A percentile compares a stretch with the other conserved stretches of the same genome.
These are phyloP conservation scores for Acanthamoeba castellanii DNA, from an alignment of 208 protist species.

Conservation along the genomic window DNA sequence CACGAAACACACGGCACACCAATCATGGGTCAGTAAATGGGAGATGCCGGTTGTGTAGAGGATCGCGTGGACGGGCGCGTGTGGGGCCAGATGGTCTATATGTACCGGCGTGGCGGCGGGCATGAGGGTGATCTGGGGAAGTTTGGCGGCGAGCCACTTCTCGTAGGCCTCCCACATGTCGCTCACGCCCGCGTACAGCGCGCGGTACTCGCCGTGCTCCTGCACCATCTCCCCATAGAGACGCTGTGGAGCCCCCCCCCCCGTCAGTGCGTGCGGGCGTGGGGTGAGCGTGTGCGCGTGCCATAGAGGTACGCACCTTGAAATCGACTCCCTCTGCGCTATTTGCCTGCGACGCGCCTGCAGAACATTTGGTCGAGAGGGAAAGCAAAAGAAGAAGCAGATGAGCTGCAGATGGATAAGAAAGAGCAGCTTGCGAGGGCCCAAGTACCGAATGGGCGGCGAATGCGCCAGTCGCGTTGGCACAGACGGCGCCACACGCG, in stretches of 20 bases:
- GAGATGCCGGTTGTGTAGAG: background rate
- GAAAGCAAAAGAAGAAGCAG: too few relatives aligned
- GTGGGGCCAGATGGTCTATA: too few relatives aligned
- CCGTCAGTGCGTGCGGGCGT: background rate
- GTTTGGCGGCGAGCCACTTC: background rate
- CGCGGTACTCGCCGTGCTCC: background rate
- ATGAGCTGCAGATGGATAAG: background rate
- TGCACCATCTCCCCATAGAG: slow-evolving; percentile 19
- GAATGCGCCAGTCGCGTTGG: background rate
- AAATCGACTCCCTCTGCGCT: background rate
- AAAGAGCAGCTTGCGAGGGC: background rate
- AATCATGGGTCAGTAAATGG: too few relatives aligned
- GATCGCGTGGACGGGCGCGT: background rate
- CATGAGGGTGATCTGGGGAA: background rate
- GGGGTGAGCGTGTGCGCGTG: background rate
- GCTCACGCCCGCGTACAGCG: background rate
- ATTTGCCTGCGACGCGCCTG: background rate
- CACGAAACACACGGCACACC: too few relatives aligned
- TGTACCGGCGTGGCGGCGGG: background rate
- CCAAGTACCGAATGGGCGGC: background rate
- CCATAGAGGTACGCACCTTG: background rate
- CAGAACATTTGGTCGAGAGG: background rate
- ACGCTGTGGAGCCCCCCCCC: background rate
- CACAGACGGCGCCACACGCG: background rate
- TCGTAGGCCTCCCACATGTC: slow-evolving; percentile 64